Evolutionary conservation across 306 rosid species (phyloP).

Genomic region (Medicago truncatula): MtrunA17r5.0-ANR NC_053046.1:8843001-8843500

Average conservation of each 20-base stretch:
- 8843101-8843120: constrained; percentile 19
- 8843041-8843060: background rate
- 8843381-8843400: constrained; percentile 58
- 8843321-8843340: constrained; percentile 38
- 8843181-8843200: background rate
- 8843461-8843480: too few relatives aligned
- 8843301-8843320: constrained; percentile 38
- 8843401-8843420: constrained; percentile 74
- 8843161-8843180: constrained; percentile 46
- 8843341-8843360: constrained; percentile 57
- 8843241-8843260: background rate
- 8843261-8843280: constrained; percentile 47
- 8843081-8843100: constrained; percentile 39
- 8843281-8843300: constrained; percentile 39
- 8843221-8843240: background rate
- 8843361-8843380: constrained; percentile 72
- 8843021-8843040: background rate
- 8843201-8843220: background rate
- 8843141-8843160: constrained; percentile 25
- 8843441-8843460: background rate
- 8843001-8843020: background rate
- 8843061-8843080: constrained; percentile 27
- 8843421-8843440: constrained; percentile 50
- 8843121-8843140: background rate
- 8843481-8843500: too few relatives aligned